Evolutionary conservation across 192 early-diverging fungal species (phyloP), one percentile per base, ranked within the genome.

Genomic region (Coemansia sp.): DNA sequence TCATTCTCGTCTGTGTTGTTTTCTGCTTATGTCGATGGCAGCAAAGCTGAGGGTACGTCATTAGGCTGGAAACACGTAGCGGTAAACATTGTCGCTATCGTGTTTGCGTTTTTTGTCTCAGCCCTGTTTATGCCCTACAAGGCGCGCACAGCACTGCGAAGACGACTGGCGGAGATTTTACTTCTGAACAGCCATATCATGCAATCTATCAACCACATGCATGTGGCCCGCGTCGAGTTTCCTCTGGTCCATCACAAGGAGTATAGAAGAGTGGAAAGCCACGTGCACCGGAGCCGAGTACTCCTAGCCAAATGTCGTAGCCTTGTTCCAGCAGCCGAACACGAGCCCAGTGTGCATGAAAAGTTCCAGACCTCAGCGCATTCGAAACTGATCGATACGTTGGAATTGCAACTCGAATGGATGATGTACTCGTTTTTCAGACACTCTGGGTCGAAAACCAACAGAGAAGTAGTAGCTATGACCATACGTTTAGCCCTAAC

Each of bases 401-500:
- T 79, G 58, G 71, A 79, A 52, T 31, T 70, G 31, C 76, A 79
- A 61, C 68, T 79, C 5, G 76, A 79, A n/a, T 79, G 76, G 76
- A 48, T 69, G 40, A 48, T 79, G 52, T 79, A 79, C 48, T 73
- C 76, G 55, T 73, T 55, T 18, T 79, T 73, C 40, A 73, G 70
- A 4, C 76, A 77, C 49, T 63, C 40, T 8, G 49, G 31, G 29
- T 54, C 36, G 18, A 56, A 20, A 0, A 48, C 22, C 12, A 55
- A 22, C 10, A 49, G 61, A 0, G 34, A 54, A 0, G 52, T 32
- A 17, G 58, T 77, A 49, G 52, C 70, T 20, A 45, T 45, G 2
- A 62, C 68, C 33, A 78, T 78, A 34, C 66, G 76, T 2, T 59
- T 54, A 22, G 61, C 64, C 0, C 49, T 73, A 42, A 48, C 61